Base-by-base conservation (phyloP, 192 early-diverging fungal species). In the Umbelopsis ramanniana region DNA sequence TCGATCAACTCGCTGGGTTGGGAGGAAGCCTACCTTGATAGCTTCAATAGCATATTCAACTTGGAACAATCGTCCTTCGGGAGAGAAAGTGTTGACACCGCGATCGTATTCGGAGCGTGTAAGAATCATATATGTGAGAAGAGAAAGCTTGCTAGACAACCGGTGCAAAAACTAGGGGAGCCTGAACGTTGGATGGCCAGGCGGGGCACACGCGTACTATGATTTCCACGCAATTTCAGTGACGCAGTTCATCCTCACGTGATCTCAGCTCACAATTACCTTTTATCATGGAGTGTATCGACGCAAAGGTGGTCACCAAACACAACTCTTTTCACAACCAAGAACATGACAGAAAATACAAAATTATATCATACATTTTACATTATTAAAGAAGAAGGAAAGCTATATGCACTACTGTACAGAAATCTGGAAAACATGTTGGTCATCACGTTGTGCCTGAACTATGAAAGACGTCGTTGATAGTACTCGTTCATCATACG, bases 21-120 rank as follows among this genome's bases (percentile, higher is more conserved):
- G 19, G 38, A 19, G 37, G n/a, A n/a, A 17, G 26, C 37, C 46
- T 85, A 95, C 94, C 89, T 99, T 99, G 87, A 99, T 98, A 70
- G 98, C 96, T 78, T 99, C 98, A 79, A 98, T 95, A 55, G 97
- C 98, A 81, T 99, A 99, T 86, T 99, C 98, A 68, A 99, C 98
- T 83, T 99, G 98, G 89, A 98, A 99, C 66, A 98, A 87, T 78
- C 98, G 95, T 69, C 98, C 98, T 83, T 99, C 98, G 55, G 98
- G 98, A 26, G 94, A 96, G 84, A 99, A 99, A 53, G 98, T 99
- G 83, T 98, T 98, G 75, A 99, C 98, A 53, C 98, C 98, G 70
- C 97, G 93, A 84, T 99, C 97, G 84, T 99, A 99, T 87, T 99
- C 96, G 72, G 92, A 93, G 72, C 94, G 93, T 72, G 87, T 90